Conservation (phyloP, 768 basidiomycete genomes). For the Mycena vitilis region DNA sequence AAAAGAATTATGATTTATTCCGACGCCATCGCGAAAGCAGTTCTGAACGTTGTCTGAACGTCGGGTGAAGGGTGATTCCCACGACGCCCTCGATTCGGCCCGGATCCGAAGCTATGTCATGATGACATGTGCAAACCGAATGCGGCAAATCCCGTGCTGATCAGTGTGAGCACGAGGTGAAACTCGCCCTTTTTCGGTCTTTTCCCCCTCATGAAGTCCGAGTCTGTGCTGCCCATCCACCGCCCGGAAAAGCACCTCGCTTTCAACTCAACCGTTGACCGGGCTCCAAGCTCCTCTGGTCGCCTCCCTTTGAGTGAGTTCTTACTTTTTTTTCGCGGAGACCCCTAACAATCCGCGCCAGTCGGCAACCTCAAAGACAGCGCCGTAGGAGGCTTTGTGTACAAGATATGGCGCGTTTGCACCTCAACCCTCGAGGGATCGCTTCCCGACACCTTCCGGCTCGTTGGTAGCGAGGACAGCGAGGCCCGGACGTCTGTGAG, state of each 20-base stretch:
- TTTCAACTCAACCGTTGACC: conserved; percentile 33
- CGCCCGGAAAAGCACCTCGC: conserved; percentile 32
- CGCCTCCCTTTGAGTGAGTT: conserved; percentile 26
- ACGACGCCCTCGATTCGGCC: too few species aligned
- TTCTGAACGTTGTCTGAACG: too few species aligned
- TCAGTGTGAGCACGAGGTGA: too few species aligned
- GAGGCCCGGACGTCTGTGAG: conserved; percentile 31
- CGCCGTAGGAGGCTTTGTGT: background rate
- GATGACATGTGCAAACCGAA: too few species aligned
- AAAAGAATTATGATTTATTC: too few species aligned
- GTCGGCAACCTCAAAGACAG: conserved; percentile 27
- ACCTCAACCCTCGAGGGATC: conserved; percentile 35
- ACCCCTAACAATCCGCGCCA: background rate
- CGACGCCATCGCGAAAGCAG: too few species aligned
- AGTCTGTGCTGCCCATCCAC: conserved; percentile 32
- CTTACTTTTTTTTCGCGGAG: background rate
- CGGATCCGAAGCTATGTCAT: too few species aligned
- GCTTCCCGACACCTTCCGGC: conserved; percentile 37
- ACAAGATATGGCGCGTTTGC: conserved; percentile 34
- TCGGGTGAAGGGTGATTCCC: too few species aligned
- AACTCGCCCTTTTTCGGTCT: too few species aligned
- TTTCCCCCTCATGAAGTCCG: conserved; percentile 11
- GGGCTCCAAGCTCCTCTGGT: conserved; percentile 7
- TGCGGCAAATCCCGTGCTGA: too few species aligned
- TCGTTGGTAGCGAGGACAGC: conserved; percentile 38